phyloP scores from a whole-genome alignment of 257 asterid genomes.

The Rhazya stricta region DNA sequence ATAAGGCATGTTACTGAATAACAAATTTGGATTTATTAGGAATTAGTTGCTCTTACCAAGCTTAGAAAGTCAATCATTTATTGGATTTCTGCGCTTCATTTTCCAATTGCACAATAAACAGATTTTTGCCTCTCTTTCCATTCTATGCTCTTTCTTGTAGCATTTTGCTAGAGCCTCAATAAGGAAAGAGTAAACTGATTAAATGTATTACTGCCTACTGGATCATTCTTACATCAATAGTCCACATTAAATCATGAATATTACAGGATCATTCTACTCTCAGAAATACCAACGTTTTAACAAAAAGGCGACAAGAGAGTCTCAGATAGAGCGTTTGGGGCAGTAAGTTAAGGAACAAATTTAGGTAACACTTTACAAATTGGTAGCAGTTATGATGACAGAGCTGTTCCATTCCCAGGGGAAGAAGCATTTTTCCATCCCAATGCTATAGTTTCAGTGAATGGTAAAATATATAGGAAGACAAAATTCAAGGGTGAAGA shows the following conservation, averaged over 20 bases:
- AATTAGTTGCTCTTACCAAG: background rate
- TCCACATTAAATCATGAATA: background rate
- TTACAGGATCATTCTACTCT: background rate
- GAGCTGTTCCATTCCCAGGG: constrained; percentile 1
- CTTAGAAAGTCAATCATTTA: background rate
- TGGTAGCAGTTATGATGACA: background rate
- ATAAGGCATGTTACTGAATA: too few relatives aligned
- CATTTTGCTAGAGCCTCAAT: background rate
- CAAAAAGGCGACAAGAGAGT: background rate
- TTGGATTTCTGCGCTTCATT: background rate
- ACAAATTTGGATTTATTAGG: background rate
- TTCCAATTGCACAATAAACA: background rate
- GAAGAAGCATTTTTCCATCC: background rate
- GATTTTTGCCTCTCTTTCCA: background rate
- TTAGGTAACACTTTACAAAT: background rate
- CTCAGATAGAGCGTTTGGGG: background rate
- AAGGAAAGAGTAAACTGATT: background rate
- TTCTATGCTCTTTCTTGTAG: background rate
- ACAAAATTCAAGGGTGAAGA: constrained; percentile 9
- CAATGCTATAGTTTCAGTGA: background rate
- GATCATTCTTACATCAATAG: background rate
- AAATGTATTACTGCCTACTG: background rate
- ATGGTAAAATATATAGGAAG: background rate
- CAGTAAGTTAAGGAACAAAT: background rate
- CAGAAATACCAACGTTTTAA: background rate